A percentile compares a stretch with the other conserved stretches of the same genome.
phyloP scores from a whole-genome alignment of 495 filamentous ascomycete species.

The Penicillium ochrochloron region DNA sequence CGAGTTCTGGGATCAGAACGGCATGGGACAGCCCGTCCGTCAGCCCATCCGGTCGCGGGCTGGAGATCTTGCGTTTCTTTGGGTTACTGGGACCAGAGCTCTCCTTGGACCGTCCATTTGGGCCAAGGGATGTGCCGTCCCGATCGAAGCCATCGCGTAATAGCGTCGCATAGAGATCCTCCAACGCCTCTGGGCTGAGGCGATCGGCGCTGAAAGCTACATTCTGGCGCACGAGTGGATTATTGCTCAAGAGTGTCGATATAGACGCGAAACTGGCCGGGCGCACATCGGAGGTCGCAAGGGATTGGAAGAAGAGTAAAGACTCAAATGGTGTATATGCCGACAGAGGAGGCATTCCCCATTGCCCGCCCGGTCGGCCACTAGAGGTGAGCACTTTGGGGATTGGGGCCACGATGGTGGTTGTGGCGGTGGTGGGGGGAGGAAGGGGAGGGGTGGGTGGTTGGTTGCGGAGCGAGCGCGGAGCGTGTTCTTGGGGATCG shows the following conservation, averaged over 20 bases:
- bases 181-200: conserved; percentile 76
- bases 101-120: conserved; percentile 39
- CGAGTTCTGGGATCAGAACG: conserved; percentile 67
- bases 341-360: conserved; percentile 60
- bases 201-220: conserved; percentile 71
- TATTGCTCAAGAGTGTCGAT: conserved; percentile 72
- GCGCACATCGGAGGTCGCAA: conserved; percentile 68
- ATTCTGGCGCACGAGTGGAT: conserved; percentile 68
- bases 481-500: conserved; percentile 21
- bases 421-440: conserved; percentile 16
- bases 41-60: conserved; percentile 62
- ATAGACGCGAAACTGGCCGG: conserved; percentile 70
- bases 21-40: conserved; percentile 63
- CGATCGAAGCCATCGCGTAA: conserved; percentile 71
- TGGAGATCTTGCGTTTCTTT: conserved; percentile 75
- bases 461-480: conserved; percentile 14
- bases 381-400: conserved; percentile 41
- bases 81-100: conserved; percentile 48
- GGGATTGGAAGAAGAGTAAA: conserved; percentile 85
- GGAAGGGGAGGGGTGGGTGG: not conserved
- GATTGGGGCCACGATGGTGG: conserved; percentile 52
- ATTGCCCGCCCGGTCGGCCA: conserved; percentile 52
- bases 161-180: conserved; percentile 74
- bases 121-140: conserved; percentile 15
- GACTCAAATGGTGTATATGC: conserved; percentile 86